Base-by-base conservation (phyloP, 2,329 filamentous ascomycete genomes). In the Aureobasidium melanogenum region DNA sequence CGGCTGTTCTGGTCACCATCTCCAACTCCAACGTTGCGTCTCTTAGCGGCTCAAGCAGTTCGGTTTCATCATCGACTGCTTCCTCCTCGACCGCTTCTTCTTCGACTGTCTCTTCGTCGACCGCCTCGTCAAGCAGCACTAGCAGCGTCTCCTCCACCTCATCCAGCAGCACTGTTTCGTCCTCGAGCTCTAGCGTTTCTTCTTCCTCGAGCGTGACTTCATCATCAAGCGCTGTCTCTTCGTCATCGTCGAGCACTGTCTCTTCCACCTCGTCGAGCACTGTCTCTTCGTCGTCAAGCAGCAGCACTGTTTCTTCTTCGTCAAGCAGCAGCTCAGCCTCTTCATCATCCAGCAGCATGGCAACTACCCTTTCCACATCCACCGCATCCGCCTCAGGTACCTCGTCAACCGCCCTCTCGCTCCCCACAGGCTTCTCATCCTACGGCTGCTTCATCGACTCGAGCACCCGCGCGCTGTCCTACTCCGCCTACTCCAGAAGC, bases 401-500 rank as follows among this genome's bases (percentile, higher is more conserved):
- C 51, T 52, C 63, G 44, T 24, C 44, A 6, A 28, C 57, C 55
- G 22, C 62, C 4, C 38, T 47, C 9, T 61, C 63, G n/a, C 41
- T 60, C 4, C 38, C 62, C n/a, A 34, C 57, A 19, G 67, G 65
- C 46, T 67, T 67, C 60, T 46, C 64, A 1, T 61, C 66, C 14
- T 57, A 66, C 5, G 70, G 70, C 38, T 72, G 70, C 65, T 71
- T 66, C 64, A 62, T 61, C n/a, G 70, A 72, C 32, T 60, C 50
- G 19, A 55, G 59, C 8, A 47, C 64, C 3, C 69, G 70, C 43
- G 66, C 65, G 3, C 63, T 72, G 3, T 51, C 67, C 14, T 50
- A 64, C 30, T 50, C 50, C 28, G 60, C 57, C 41, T 65, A 64
- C 43, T 57, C 66, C 19, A 67, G 62, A 44, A 58, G 60, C 39